Base-by-base conservation (phyloP, 805 yeast genomes). In the Yamadazyma sp. region DNA sequence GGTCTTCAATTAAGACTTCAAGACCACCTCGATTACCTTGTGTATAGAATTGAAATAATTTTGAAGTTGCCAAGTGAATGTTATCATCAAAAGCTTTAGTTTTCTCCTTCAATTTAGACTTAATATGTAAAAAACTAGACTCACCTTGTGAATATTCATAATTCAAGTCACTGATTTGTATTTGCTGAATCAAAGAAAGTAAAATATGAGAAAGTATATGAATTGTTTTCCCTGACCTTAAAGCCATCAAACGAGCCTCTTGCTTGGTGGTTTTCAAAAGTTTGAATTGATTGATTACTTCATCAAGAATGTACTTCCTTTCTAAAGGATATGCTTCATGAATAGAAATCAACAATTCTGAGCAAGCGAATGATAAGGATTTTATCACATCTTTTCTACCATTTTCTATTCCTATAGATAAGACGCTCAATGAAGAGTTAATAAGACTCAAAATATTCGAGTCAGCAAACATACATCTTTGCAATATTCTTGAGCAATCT, bases 271-370 rank as follows among this genome's bases (percentile, higher is more conserved):
- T 13, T 7, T 30, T 33, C 7, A 30, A 11, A 11, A 4, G 5
- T 15, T 11, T 18, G 31, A 35, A 27, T 7, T 12, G 15, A 7
- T 16, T 34, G 8, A 36, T 8, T 2, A 38, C 20, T 17, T 29
- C 33, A 5, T 23, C n/a, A 7, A 36, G 7, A 7, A 42, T 38
- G 25, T 13, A 42, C 13, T 31, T 12, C n/a, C 40, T 16, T 35
- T 42, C 45, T 10, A 9, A 4, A 3, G 40, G 40, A 14, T 25
- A 31, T 4, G 35, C 25, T 27, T 19, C 23, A 23, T 38, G 38
- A 7, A 38, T 15, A 3, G 40, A 17, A 13, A 25, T 23, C 14
- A 35, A 31, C 5, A 28, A 21, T 4, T 31, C 25, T 7, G 32
- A 12, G 7, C 23, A 31, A 7, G 29, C 14, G 11, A 22, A 13